Evolutionary conservation across 2,329 filamentous ascomycete species (phyloP).

Genomic region (Ophiostoma perfectum): DNA sequence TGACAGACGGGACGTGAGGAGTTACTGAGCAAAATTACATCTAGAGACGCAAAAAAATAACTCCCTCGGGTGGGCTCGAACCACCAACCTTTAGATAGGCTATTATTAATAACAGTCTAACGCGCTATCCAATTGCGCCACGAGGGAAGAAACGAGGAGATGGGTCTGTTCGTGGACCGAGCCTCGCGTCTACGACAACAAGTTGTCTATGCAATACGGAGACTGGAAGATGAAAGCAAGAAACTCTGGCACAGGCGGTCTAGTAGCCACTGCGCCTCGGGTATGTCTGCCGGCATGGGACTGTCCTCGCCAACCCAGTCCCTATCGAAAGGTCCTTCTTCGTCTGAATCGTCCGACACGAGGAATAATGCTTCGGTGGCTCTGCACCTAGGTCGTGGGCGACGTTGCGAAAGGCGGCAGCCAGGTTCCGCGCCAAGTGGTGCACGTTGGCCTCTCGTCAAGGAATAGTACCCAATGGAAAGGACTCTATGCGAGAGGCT

Average conservation of each 20-base stretch:
- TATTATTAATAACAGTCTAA: slow-evolving; percentile 16
- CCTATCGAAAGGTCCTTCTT: slow-evolving; percentile 54
- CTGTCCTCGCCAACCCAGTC: slow-evolving; percentile 67
- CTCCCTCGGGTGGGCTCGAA: slow-evolving; percentile 15
- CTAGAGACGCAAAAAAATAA: background rate
- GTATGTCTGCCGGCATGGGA: slow-evolving; percentile 58
- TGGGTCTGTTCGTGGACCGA: slow-evolving; percentile 9
- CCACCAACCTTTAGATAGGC: slow-evolving; percentile 15
- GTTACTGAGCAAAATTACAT: background rate
- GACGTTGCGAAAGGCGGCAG: slow-evolving; percentile 50
- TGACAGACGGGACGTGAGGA: too few relatives aligned
- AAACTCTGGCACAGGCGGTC: slow-evolving; percentile 58
- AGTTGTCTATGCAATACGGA: background rate
- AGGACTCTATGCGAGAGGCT: too few relatives aligned
- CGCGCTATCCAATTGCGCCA: slow-evolving; percentile 16
- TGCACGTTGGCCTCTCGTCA: slow-evolving; percentile 29
- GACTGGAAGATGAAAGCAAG: background rate
- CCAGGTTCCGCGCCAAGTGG: slow-evolving; percentile 51
- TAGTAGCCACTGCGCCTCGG: slow-evolving; percentile 62
- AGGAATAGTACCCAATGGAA: too few relatives aligned
- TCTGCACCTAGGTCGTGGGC: slow-evolving; percentile 48
- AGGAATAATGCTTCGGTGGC: slow-evolving; percentile 24
- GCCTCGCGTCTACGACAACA: background rate
- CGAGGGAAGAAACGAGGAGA: slow-evolving; percentile 7
- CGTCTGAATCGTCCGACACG: slow-evolving; percentile 15